phyloP scores from a whole-genome alignment of 257 asterid genomes.

The Sherardia arvensis region DNA sequence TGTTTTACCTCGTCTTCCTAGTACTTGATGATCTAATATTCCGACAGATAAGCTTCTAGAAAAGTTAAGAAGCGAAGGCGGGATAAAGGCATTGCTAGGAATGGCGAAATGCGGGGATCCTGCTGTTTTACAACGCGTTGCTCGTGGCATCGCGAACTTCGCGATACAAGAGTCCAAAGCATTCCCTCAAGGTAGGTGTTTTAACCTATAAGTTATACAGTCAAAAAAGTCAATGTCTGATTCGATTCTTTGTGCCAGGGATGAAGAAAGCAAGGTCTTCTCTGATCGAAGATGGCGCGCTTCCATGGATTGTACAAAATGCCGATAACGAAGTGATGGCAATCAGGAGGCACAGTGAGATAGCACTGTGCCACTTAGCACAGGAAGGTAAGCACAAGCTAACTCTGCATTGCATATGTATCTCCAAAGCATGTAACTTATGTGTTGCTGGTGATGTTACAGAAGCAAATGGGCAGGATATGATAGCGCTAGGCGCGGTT shows the following conservation, averaged over 20 bases:
- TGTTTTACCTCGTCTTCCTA: no score
- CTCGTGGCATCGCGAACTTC: conserved; percentile 87
- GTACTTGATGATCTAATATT: no score
- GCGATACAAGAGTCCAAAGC: conserved; percentile 91
- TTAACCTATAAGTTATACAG: no score
- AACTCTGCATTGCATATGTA: neutral
- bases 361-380: conserved; percentile 79
- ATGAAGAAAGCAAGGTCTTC: conserved; percentile 52
- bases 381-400: conserved; percentile 49
- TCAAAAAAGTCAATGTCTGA: no score
- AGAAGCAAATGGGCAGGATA: conserved; percentile 68
- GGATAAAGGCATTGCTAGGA: conserved; percentile 63
- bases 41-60: conserved; percentile 64
- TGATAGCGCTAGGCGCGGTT: conserved; percentile 58
- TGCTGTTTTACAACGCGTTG: conserved; percentile 85
- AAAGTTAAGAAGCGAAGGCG: conserved; percentile 64
- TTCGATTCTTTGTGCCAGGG: conserved; percentile 33
- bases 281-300: conserved; percentile 67
- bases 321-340: conserved; percentile 68
- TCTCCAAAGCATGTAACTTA: neutral
- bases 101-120: conserved; percentile 80
- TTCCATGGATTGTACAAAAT: conserved; percentile 81
- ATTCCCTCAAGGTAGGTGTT: conserved; percentile 46
- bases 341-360: conserved; percentile 68
- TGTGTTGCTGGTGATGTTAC: conserved; percentile 16